phyloP scores from a whole-genome alignment of 2,329 filamentous ascomycete genomes.

The Fusarium duplospermum region DNA sequence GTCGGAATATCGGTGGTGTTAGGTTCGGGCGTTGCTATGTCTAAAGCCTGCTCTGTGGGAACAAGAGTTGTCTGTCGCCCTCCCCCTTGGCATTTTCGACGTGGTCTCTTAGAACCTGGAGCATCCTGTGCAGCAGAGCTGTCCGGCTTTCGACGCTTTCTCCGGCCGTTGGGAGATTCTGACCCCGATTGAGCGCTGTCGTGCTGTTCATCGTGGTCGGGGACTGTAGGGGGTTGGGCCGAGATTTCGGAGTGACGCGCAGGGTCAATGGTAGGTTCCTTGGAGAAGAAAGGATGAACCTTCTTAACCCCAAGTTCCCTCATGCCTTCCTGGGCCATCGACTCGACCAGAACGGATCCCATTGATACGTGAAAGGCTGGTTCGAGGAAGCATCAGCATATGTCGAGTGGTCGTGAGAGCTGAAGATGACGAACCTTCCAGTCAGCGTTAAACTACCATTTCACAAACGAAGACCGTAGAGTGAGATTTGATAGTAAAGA shows the following conservation, averaged over 20 bases:
- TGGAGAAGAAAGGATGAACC: slow-evolving; percentile 67
- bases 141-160: slow-evolving; percentile 59
- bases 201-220: slow-evolving; percentile 2
- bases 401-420: background rate
- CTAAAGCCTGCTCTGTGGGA: slow-evolving; percentile 17
- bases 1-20: slow-evolving; percentile 14
- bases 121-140: slow-evolving; percentile 36
- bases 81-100: slow-evolving; percentile 39
- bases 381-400: background rate
- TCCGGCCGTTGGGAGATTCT: slow-evolving; percentile 48
- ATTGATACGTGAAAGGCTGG: slow-evolving; percentile 48
- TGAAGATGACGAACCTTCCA: slow-evolving; percentile 20
- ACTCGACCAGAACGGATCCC: slow-evolving; percentile 56
- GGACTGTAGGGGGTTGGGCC: background rate
- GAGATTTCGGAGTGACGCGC: slow-evolving; percentile 7
- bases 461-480: background rate
- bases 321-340: slow-evolving; percentile 57
- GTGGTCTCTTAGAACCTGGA: slow-evolving; percentile 42
- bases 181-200: slow-evolving; percentile 11
- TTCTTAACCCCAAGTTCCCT: slow-evolving; percentile 55
- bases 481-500: background rate
- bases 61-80: slow-evolving; percentile 12
- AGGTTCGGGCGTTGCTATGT: slow-evolving; percentile 6
- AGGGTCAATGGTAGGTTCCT: slow-evolving; percentile 30
- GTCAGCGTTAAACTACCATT: slow-evolving; percentile 35